These are phyloP conservation scores for Mycena citricolor DNA, from an alignment of 1,284 basidiomycete species.

Conservation along the genomic window DNA sequence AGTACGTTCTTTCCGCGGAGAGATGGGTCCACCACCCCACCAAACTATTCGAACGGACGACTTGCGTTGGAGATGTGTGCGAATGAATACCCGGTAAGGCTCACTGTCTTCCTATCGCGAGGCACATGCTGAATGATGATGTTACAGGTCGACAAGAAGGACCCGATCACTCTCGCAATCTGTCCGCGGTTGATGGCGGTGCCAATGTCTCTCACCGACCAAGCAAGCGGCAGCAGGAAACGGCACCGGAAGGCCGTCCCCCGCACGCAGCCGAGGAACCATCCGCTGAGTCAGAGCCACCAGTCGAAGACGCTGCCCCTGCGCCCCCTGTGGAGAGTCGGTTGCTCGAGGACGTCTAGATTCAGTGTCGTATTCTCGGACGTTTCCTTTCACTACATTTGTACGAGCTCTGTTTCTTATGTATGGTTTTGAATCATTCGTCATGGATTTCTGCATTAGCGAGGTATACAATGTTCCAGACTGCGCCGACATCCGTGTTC, in stretches of 20 bases:
- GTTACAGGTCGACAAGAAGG: constrained; percentile 42
- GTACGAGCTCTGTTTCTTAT: too few species aligned
- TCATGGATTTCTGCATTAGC: too few species aligned
- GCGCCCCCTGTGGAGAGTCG: constrained; percentile 30
- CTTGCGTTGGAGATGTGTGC: constrained; percentile 53
- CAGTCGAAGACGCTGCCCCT: constrained; percentile 17
- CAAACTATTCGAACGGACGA: constrained; percentile 46
- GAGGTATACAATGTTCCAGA: too few species aligned
- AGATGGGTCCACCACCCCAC: constrained; percentile 45
- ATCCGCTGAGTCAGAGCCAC: constrained; percentile 7
- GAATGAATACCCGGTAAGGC: constrained; percentile 74
- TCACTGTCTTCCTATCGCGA: constrained; percentile 13
- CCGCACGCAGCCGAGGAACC: constrained; percentile 33
- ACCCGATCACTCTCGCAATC: constrained; percentile 17
- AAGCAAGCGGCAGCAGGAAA: constrained; percentile 67
- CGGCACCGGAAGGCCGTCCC: constrained; percentile 59
- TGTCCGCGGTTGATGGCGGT: constrained; percentile 26
- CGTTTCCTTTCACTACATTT: too few species aligned
- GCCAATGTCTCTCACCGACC: constrained; percentile 42
- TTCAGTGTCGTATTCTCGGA: too few species aligned
- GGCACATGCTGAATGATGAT: constrained; percentile 2
- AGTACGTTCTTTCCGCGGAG: constrained; percentile 35
- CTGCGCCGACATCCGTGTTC: too few species aligned
- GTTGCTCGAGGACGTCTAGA: constrained; percentile 35
- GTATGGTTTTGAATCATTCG: too few species aligned